Percentiles rank a stretch among this genome's conserved stretches.
phyloP scores from a whole-genome alignment of 2,329 filamentous ascomycete species.

The Pyrenophora seminiperda region DNA sequence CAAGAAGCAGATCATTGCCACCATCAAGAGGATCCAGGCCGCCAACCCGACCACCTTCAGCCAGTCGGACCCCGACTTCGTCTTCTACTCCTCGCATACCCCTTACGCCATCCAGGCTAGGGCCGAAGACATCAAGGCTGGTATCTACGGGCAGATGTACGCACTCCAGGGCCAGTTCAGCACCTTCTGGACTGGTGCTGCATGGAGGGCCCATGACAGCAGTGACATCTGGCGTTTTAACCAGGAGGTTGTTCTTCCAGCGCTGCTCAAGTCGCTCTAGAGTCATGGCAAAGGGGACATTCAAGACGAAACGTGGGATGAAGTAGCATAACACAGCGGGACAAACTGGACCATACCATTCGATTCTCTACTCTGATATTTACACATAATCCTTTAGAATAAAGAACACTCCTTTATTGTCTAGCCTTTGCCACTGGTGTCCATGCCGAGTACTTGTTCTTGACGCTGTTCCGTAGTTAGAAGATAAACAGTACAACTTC shows the following conservation, averaged over 20 bases:
- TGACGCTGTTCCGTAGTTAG: conserved; percentile 46
- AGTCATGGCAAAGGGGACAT: too few species aligned
- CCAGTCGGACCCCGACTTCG: background rate
- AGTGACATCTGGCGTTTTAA: conserved; percentile 29
- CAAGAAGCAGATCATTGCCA: conserved; percentile 12
- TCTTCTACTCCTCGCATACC: background rate
- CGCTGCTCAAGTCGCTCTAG: conserved; percentile 2
- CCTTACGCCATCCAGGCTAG: conserved; percentile 1
- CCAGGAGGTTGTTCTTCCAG: conserved; percentile 36
- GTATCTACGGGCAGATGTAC: conserved; percentile 30
- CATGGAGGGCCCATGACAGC: conserved; percentile 25
- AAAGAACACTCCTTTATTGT: conserved; percentile 28
- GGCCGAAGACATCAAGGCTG: background rate
- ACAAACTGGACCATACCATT: background rate
- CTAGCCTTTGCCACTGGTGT: conserved; percentile 54
- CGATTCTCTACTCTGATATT: conserved; percentile 21
- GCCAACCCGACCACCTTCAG: conserved; percentile 19
- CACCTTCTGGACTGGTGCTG: conserved; percentile 32
- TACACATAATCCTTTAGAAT: conserved; percentile 28
- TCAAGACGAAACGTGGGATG: too few species aligned
- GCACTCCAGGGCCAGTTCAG: conserved; percentile 26
- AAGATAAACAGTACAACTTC: background rate
- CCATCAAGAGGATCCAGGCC: conserved; percentile 9
- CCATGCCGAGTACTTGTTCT: conserved; percentile 58
- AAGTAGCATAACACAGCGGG: too few species aligned